Base-by-base conservation (phyloP, 371 early-diverging fungal genomes). In the Apophysomyces elegans region DNA sequence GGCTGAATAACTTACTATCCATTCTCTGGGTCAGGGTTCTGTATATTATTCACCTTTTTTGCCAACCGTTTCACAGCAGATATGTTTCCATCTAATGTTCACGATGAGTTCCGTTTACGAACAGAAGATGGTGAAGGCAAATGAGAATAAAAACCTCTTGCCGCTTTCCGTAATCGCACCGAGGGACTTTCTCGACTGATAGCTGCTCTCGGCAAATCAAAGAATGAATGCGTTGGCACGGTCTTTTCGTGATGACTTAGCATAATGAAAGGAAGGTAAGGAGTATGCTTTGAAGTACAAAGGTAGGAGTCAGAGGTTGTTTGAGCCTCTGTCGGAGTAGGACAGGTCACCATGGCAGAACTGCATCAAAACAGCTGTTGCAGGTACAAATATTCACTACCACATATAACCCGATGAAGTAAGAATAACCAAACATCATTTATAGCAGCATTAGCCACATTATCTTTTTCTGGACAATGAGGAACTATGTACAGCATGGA, bases 21-120 rank as follows among this genome's bases (percentile, higher is more conserved):
- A 57, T 72, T 80, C 46, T 83, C 79, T 38, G 84, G 81, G 41
- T 84, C 84, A 26, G 79, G 78, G 37, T 81, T 80, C 41, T 84
- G 84, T 54, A 84, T 79, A 59, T 81, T 81, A 1, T 65, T 18
- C 0, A 80, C 81, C 63, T 79, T 80, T 44, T 72, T 77, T 1
- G 69, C 38, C n/a, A 84, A 63, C 38, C 84, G 71, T 60, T 78
- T 80, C 9, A 84, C 79, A 54, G 81, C 84, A 44, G 77, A 70
- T 57, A 84, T 65, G 59, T 84, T 84, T 21, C 84, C 84, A 62
- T 84, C 84, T 78, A 38, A 5, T 45, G 37, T 14, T 45, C 5
- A n/a, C 16, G 35, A 47, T 14, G 32, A 26, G 16, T 7, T 67
- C 54, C 26, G 14, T 26, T 26, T 59, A 5, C 16, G 1, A 46